phyloP scores from a whole-genome alignment of 73 alveolate genomes.

The Blepharisma japonicum region DNA sequence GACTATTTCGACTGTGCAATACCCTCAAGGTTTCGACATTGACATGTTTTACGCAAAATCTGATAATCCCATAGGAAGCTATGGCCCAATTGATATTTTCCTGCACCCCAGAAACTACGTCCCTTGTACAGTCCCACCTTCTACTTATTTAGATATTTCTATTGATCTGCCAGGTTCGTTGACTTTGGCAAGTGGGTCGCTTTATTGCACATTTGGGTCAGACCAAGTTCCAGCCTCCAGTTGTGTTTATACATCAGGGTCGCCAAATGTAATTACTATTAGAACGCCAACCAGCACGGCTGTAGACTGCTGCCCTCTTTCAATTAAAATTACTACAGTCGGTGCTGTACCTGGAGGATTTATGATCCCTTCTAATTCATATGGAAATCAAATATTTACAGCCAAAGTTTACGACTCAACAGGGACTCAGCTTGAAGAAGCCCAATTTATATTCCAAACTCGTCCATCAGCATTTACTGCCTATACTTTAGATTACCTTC shows the following conservation, averaged over 20 bases:
- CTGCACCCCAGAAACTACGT: constrained; percentile 14
- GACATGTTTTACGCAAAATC: background rate
- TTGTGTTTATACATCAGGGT: background rate
- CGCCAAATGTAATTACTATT: constrained; percentile 6
- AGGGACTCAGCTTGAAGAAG: constrained; percentile 28
- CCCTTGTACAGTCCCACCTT: constrained; percentile 22
- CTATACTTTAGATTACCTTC: background rate
- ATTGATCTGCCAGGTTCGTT: constrained; percentile 4
- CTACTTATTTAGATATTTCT: background rate
- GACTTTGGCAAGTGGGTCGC: background rate
- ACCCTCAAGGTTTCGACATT: constrained; percentile 18
- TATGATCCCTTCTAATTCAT: background rate
- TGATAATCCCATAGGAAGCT: constrained; percentile 27
- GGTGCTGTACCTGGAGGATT: constrained; percentile 23
- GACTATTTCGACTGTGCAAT: constrained; percentile 4
- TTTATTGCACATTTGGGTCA: constrained; percentile 26
- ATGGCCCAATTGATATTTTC: constrained; percentile 27
- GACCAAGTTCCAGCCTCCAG: background rate
- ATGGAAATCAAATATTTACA: background rate
- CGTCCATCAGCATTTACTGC: background rate
- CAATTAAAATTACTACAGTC: constrained; percentile 24
- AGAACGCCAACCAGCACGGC: constrained; percentile 15
- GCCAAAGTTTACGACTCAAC: constrained; percentile 7
- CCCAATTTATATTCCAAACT: background rate
- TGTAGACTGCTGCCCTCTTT: constrained; percentile 27